Base-by-base conservation (phyloP, 805 yeast genomes). In the Myxozyma monticola region DNA sequence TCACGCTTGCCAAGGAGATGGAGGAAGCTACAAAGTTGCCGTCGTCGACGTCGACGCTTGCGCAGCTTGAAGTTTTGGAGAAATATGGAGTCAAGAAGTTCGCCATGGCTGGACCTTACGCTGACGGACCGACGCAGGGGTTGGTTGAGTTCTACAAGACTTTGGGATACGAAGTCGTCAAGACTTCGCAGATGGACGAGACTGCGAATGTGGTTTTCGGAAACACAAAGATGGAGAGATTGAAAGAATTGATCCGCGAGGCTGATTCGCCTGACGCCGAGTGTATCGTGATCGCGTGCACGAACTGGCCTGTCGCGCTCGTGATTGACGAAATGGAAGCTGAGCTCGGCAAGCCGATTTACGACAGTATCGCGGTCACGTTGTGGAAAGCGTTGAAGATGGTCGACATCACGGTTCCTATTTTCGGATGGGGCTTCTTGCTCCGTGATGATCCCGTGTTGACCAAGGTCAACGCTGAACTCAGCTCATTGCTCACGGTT, bases 251-350 rank as follows among this genome's bases (percentile, higher is more conserved):
- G 12, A 22, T 48, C 25, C 45, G 51, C 4, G 51, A 45, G 22
- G 51, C 51, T 7, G 51, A 48, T 29, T 30, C 35, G 2, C 51
- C 51, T 4, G 51, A 48, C 1, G 51, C 51, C 4, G 51, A 48
- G 42, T 48, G 51, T 28, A 48, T 48, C 17, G 40, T 48, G 17
- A 39, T 48, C 8, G 51, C 51, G 25, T 48, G 51, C 28, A 48
- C 51, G 28, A 48, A 48, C 48, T 48, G 51, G 51, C 51, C 51
- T 12, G 51, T 38, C 2, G 51, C 51, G 20, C 34, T 48, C 18
- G 49, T 48, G 7, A 17, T 48, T 2, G 51, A 48, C 14, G 51
- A 48, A 30, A 29, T 48, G 42, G 51, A 48, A 37, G 51, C 42
- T 15, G 51, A 48, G 28, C 35, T 48, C 4, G 49, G 49, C 18